phyloP scores from a whole-genome alignment of 805 yeast species.

The Nakazawaea pomicola region DNA sequence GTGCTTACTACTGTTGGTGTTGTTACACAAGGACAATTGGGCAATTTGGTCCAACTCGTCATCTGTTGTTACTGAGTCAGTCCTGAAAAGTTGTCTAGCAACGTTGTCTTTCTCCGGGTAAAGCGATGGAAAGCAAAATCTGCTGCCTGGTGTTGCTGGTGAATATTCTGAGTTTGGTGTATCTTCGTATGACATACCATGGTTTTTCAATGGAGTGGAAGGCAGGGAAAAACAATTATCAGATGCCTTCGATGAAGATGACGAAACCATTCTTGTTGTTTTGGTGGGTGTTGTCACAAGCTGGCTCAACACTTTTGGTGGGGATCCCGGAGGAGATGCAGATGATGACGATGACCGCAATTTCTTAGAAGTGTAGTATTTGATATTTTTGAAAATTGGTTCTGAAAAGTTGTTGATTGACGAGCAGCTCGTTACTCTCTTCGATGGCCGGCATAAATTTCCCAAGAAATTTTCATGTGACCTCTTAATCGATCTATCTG shows the following conservation, averaged over 20 bases:
- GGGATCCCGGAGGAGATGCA: slow-evolving; percentile 1
- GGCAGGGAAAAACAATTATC: neutral
- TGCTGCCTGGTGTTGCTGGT: slow-evolving; percentile 36
- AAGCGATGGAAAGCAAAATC: slow-evolving; percentile 8
- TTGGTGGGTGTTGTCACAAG: neutral
- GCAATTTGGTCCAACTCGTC: slow-evolving; percentile 7
- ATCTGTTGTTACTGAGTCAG: neutral
- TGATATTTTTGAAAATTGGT: slow-evolving; percentile 11
- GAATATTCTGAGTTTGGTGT: slow-evolving; percentile 6
- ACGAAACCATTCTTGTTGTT: neutral
- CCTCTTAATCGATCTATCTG: neutral
- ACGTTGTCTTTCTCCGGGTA: neutral
- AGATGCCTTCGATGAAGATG: neutral
- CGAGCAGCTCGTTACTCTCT: slow-evolving; percentile 8
- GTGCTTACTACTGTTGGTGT: too few relatives aligned
- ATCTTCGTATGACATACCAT: slow-evolving; percentile 5
- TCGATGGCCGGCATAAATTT: slow-evolving; percentile 1
- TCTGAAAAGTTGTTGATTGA: slow-evolving; percentile 2
- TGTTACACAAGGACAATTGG: neutral
- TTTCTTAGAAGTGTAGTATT: slow-evolving; percentile 10
- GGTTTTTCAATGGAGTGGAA: slow-evolving; percentile 1
- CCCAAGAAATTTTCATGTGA: slow-evolving; percentile 1
- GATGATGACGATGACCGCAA: slow-evolving; percentile 4
- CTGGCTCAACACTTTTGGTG: neutral
- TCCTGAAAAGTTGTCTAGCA: slow-evolving; percentile 4